Conservation (phyloP, 441 rosid genomes). For the Populus hybrid region DNA sequence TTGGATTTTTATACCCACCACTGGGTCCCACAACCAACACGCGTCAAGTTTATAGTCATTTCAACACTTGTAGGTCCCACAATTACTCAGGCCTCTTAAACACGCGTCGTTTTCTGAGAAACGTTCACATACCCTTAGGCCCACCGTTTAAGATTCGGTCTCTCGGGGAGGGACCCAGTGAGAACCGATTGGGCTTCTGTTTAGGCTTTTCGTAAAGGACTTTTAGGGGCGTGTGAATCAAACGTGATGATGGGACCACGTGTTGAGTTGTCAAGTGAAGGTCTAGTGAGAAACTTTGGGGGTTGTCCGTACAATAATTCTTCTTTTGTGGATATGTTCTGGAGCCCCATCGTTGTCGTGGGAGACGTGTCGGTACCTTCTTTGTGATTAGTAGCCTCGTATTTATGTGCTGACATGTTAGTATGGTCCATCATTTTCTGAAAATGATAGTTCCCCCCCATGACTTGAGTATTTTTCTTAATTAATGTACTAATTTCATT, state of each 20-base stretch:
- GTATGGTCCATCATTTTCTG: not conserved
- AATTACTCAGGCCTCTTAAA: not conserved
- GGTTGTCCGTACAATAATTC: not conserved
- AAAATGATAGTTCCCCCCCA: not conserved
- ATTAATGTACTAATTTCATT: not conserved
- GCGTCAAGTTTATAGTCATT: not conserved
- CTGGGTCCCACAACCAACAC: not conserved
- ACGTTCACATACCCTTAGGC: not conserved
- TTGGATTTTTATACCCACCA: not conserved
- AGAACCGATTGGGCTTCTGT: not conserved
- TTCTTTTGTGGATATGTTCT: not conserved
- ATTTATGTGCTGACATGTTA: not conserved
- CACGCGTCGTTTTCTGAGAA: not conserved
- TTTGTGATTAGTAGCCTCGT: not conserved
- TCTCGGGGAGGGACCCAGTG: not conserved
- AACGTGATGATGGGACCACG: not conserved
- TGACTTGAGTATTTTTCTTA: not conserved
- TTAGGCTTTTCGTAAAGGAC: not conserved
- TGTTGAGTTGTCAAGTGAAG: not conserved
- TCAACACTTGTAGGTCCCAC: not conserved
- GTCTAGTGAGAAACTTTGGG: not conserved
- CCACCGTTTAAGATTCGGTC: not conserved
- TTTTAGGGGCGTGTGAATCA: not conserved
- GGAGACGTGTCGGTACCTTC: not conserved
- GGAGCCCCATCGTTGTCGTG: not conserved